Evolutionary conservation across 257 asterid species (phyloP), one percentile per base, ranked within the genome.

Genomic region (Ilex asprella): DNA sequence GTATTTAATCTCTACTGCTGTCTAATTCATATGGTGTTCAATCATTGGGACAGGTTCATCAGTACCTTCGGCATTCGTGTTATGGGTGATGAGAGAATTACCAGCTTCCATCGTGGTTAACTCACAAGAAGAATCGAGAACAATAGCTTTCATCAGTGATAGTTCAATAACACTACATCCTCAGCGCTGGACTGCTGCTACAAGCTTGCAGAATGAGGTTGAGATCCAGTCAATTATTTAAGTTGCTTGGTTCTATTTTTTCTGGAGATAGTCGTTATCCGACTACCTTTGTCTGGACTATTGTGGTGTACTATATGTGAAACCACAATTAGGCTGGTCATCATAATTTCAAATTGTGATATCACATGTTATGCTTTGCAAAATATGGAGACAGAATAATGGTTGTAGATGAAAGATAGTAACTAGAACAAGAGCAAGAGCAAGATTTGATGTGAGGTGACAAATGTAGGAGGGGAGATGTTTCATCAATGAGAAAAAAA

Each of bases 31-130:
- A 49, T 49, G 54, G 10, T 11, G 10, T 11, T 3, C 41, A 35
- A 35, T 35, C 41, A 32, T 29, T 57, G n/a, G 74, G 64, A 69
- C 80, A 89, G 99, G 99, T 71, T 80, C 97, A 60, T 89, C 97
- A 10, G 76, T 92, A 69, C 99, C 99, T 32, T 86, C 99, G 7
- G 88, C 82, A 9, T 86, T 85, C 59, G 75, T 92, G 35, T 64
- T 92, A 54, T 81, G 83, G 79, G 87, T 92, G 85, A 92, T 92
- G 99, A 89, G 84, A 76, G 99, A 92, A 73, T 56, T 92, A 43
- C 99, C 99, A 47, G 88, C 91, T 56, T 86, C 79, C 6, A 66
- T 70, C 16, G 64, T 77, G 66, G 72, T 70, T 39, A 73, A 67
- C 55, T 64, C 85, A 59, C 74, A 60, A 58, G 79, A 79, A 74